Evolutionary conservation across 495 filamentous ascomycete genomes (phyloP).

Genomic region (Penicillium bialowiezense): DNA sequence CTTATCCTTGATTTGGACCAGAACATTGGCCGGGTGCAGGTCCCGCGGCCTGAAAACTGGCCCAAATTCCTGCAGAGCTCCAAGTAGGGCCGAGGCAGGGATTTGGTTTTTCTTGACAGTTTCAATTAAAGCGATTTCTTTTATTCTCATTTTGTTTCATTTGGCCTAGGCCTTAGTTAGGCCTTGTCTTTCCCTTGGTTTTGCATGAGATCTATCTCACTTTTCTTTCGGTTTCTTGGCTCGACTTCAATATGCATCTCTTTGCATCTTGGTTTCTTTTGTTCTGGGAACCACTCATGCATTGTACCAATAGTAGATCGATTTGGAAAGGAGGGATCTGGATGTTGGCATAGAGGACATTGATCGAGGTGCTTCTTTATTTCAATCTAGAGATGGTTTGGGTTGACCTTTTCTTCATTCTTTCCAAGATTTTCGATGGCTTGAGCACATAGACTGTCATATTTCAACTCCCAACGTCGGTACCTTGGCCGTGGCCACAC

Average conservation of each 20-base stretch:
- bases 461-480: too few relatives aligned
- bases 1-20: conserved; percentile 92
- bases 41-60: conserved; percentile 52
- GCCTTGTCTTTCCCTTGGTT: conserved; percentile 16
- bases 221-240: conserved; percentile 8
- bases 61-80: conserved; percentile 36
- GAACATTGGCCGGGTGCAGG: conserved; percentile 71
- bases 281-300: conserved; percentile 16
- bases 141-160: conserved; percentile 15
- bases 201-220: conserved; percentile 24
- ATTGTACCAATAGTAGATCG: conserved; percentile 41
- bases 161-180: too few relatives aligned
- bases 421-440: too few relatives aligned
- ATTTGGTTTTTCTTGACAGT: background rate
- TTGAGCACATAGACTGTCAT: background rate
- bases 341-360: conserved; percentile 3
- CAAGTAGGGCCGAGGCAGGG: conserved; percentile 22
- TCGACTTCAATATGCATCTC: conserved; percentile 5
- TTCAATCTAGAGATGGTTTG: conserved; percentile 1
- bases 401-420: background rate
- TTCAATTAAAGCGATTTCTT: conserved; percentile 14
- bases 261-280: conserved; percentile 10
- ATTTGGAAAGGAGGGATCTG: conserved; percentile 22
- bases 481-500: too few relatives aligned
- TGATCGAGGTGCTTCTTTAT: conserved; percentile 2